phyloP scores from a whole-genome alignment of 78 protist genomes.

The Dictyostelium firmibasis region DNA sequence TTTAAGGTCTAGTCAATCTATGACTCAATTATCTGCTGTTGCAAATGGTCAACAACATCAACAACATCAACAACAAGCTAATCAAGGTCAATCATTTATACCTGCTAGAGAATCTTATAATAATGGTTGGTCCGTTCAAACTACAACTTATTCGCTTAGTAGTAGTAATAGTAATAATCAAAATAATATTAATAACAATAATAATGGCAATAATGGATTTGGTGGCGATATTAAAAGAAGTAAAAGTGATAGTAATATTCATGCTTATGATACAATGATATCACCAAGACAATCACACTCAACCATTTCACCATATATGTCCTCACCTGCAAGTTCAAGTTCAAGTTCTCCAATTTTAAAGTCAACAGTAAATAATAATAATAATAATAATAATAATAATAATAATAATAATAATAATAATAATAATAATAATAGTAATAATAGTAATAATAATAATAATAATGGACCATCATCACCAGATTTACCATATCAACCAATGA shows the following conservation, averaged over 20 bases:
- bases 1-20: background rate
- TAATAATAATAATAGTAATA: background rate
- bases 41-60: background rate
- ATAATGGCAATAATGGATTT: background rate
- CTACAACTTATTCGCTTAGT: background rate
- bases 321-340: background rate
- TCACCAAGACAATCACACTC: conserved; percentile 9
- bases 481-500: background rate
- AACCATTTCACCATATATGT: background rate
- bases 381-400: background rate
- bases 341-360: conserved; percentile 21
- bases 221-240: background rate
- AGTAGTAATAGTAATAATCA: background rate
- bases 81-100: background rate
- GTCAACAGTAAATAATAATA: background rate
- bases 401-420: background rate
- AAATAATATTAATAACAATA: background rate
- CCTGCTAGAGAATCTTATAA: conserved; percentile 5
- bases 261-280: background rate
- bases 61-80: background rate
- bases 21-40: background rate
- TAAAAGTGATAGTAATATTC: background rate
- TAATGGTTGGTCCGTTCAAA: conserved; percentile 26
- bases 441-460: background rate
- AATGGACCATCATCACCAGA: background rate